Base-by-base conservation (phyloP, 2,329 filamentous ascomycete species). In the Huntiella abstrusa region DNA sequence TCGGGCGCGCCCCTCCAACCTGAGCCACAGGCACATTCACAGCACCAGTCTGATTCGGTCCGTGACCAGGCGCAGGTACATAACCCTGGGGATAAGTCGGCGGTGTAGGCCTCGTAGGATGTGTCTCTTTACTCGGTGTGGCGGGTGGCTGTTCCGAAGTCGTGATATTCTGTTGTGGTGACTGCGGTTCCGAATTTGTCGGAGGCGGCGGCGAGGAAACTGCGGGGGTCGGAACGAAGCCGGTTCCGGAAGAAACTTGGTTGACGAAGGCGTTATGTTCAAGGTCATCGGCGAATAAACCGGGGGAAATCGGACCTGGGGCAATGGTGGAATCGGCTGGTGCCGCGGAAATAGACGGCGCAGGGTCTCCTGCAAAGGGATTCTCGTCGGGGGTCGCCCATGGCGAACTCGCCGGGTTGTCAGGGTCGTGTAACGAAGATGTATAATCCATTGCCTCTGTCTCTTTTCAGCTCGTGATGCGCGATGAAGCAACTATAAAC, bases 351-450 rank as follows among this genome's bases (percentile, higher is more conserved):
- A 13, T 63, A 49, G 64, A 69, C 41, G 60, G 62, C 13, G 67
- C 62, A 32, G 22, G 13, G 19, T 19, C 28, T 11, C 12, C 10
- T n/a, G 2, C 19, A 22, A n/a, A 28, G 40, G 40, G 17, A n/a
- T 32, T 41, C 52, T 73, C 65, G 41, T 75, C 72, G 41, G 62
- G 60, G 53, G 64, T 67, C 11, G 69, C 71, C 71, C 72, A 75
- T 2, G 72, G 71, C 32, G 71, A 74, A 50, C 62, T 64, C 40
- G 60, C 62, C 13, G 68, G 63, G 52, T 74, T 65, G 40, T 75
- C 72, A 44, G 62, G 61, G 53, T 75, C 71, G 56, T 66, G 56
- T 54, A 74, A 70, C 11, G 70, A 67, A 51, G 70, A 59, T 58
- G 67, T 69, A 59, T 75, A 76, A 60, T 76, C 72, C 72, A 76